These are phyloP conservation scores for Phoma herbarum DNA, from an alignment of 2,329 filamentous ascomycete genomes.

Conservation along the genomic window DNA sequence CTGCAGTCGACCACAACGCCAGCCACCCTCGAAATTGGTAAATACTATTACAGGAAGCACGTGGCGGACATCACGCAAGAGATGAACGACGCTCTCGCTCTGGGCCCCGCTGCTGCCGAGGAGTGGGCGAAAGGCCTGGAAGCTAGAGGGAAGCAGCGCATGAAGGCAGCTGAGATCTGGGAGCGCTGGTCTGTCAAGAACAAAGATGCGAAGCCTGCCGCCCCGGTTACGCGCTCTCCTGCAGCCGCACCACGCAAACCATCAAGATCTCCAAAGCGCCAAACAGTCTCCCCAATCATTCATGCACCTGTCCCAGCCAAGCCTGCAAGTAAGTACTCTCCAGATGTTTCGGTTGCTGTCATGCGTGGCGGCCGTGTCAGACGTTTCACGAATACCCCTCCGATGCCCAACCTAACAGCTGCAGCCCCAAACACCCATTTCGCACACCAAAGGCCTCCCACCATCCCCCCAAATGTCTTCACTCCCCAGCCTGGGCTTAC, in stretches of 20 bases:
- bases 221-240: slow-evolving; percentile 31
- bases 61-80: slow-evolving; percentile 70
- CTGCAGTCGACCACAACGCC: slow-evolving; percentile 63
- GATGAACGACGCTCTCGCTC: slow-evolving; percentile 69
- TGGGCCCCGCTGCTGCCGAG: slow-evolving; percentile 73
- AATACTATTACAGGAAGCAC: slow-evolving; percentile 71
- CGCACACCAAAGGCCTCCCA: slow-evolving; percentile 44
- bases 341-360: slow-evolving; percentile 28
- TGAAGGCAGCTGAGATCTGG: slow-evolving; percentile 73
- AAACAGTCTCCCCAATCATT: slow-evolving; percentile 41
- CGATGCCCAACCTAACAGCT: slow-evolving; percentile 41
- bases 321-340: slow-evolving; percentile 43
- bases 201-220: slow-evolving; percentile 33
- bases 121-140: slow-evolving; percentile 83
- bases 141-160: slow-evolving; percentile 66
- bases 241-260: slow-evolving; percentile 29
- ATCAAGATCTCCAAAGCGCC: slow-evolving; percentile 39
- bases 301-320: slow-evolving; percentile 43
- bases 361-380: slow-evolving; percentile 24
- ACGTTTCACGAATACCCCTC: slow-evolving; percentile 33
- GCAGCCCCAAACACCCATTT: slow-evolving; percentile 42
- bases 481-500: slow-evolving; percentile 41
- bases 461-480: slow-evolving; percentile 44
- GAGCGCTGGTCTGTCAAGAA: slow-evolving; percentile 72
- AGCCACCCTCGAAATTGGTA: slow-evolving; percentile 64